Base-by-base conservation (phyloP, 805 yeast genomes). In the Cyberlindnera mycetangii region DNA sequence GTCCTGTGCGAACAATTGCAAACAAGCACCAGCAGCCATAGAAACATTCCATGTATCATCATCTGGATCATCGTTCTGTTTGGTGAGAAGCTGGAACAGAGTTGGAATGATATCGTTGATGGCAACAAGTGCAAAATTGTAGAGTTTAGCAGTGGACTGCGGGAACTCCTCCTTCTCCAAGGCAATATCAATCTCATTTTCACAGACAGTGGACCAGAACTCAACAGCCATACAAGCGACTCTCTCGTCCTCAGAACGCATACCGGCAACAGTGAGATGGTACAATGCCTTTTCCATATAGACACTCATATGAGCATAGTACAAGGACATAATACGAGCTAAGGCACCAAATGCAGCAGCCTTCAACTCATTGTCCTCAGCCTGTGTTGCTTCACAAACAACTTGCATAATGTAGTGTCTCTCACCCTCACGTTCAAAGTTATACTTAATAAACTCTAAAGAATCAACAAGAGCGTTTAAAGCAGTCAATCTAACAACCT, bases 161-260 rank as follows among this genome's bases (percentile, higher is more conserved):
- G 78, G 79, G 55, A 63, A 72, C 54, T 84, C 89, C 38, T 81
- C 82, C 52, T 78, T 71, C 60, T 82, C 87, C 47, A 78, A 66
- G 15, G 85, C 79, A 48, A 87, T 81, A 51, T 88, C 97, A 51
- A 86, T 74, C 67, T 93, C 99, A 61, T 85, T 97, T 70, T 93
- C 99, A 71, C 98, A 90, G n/a, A 93, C 93, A n/a, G 99, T 89
- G 48, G 92, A 82, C 99, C 99, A 93, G 65, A 93, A 92, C 69
- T 93, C 99, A 46, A 93, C 93, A 24, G 99, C 97, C 97, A 92
- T 90, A 62, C 97, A 89, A 1, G 97, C 85, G 24, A 93, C 98
- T 56, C 79, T 79, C 58, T 86, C 95, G 67, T 88, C 85, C 7
- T 58, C 53, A 45, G 89, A 83, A 66, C 83, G 83, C 97, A 93